Base-by-base conservation (phyloP, 768 basidiomycete species). In the Hortiboletus flavorubellus region DNA sequence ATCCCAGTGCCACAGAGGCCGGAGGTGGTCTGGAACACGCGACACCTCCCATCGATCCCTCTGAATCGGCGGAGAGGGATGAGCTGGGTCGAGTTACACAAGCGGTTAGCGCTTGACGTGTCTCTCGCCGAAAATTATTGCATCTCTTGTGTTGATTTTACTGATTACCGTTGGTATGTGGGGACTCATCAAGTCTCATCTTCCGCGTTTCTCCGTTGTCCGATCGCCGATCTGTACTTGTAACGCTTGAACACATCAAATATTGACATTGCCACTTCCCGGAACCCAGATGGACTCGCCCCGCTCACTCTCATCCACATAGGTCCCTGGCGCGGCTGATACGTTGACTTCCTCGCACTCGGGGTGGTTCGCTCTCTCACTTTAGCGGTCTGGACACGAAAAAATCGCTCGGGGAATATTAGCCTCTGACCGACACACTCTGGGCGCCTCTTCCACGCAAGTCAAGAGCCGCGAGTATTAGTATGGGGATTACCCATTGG, bases 51-150 rank as follows among this genome's bases (percentile, higher is more conserved):
- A 50, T 46, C 14, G 46, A 61, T 6, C 49, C 59, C n/a, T 37
- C 59, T 11, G 51, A 51, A 9, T 23, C 49, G 41, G 54, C 42
- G 7, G 60, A 51, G 44, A 56, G 58, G 51, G 40, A 61, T 11
- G 64, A 62, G n/a, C 46, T 68, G n/a, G 62, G 51, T 40, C 60
- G 59, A 23, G 70, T 12, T 51, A 64, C 64, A 8, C 41, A 64
- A 11, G 62, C 44, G 8, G 61, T 64, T 10, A 3, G 57, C 8
- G 66, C 46, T 15, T 72, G 49, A 68, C 1, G 40, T 18, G 6
- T 41, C 11, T 33, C 37, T 11, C n/a, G 10, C 26, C 26, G 26
- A 26, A 26, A 26, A 26, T 26, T 26, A 26, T 26, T 26, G 26
- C 33, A 14, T 29, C n/a, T 40, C 31, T 26, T 4, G 11, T 26